Conservation (phyloP, 305 asterid species). For the Rubia peregrina region DNA sequence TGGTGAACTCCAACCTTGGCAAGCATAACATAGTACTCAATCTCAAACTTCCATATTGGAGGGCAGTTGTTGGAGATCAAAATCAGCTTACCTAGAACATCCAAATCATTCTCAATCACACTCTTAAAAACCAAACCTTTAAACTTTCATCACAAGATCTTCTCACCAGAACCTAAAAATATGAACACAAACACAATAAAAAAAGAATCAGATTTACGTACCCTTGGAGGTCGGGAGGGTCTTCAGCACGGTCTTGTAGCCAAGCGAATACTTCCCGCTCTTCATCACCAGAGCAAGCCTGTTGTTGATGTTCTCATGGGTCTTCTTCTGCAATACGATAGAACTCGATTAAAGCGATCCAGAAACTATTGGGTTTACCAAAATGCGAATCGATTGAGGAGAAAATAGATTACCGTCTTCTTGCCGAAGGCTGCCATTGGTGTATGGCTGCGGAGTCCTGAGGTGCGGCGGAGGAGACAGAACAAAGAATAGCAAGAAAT, state of each 20-base stretch:
- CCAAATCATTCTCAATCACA: no score
- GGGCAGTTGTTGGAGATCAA: slow-evolving; percentile 79
- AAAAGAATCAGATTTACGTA: no score
- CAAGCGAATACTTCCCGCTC: no score
- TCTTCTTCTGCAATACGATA: background rate
- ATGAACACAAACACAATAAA: no score
- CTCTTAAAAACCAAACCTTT: no score
- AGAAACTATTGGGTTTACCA: background rate
- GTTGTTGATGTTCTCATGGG: no score
- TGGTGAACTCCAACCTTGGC: slow-evolving; percentile 75
- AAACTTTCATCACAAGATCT: no score
- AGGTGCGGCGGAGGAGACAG: slow-evolving; percentile 19
- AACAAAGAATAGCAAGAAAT: no score
- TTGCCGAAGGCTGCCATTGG: slow-evolving; percentile 46
- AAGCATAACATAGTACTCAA: slow-evolving; percentile 77
- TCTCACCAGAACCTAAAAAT: no score
- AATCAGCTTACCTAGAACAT: slow-evolving; percentile 49
- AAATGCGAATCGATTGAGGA: background rate
- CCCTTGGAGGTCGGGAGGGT: no score
- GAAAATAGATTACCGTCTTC: slow-evolving; percentile 29
- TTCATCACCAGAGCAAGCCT: no score
- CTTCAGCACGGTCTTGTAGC: no score
- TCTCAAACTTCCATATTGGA: slow-evolving; percentile 73
- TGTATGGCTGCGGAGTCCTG: slow-evolving; percentile 10
- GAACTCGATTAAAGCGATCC: background rate